Conservation (phyloP, 2,329 filamentous ascomycete species). For the Chalaropsis ovoidea region DNA sequence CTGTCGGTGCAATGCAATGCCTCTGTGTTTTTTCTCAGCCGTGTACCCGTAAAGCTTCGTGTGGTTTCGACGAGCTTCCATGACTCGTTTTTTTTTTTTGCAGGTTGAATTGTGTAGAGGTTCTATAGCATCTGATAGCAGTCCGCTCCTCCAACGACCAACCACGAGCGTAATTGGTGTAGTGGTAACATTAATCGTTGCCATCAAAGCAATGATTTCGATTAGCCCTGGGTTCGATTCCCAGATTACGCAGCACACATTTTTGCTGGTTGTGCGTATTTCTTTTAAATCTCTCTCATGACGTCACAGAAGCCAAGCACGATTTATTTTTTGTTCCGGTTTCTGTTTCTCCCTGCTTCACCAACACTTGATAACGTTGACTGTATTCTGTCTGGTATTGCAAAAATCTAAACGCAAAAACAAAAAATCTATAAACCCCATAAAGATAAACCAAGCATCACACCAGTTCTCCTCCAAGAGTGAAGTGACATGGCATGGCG, state of each 20-base stretch:
- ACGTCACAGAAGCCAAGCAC: too few relatives aligned
- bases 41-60: neutral
- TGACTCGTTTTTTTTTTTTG: neutral
- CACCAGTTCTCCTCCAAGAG: neutral
- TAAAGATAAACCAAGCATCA: neutral
- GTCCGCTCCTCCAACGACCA: too few relatives aligned
- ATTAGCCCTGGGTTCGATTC: conserved; percentile 20
- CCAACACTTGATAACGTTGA: neutral
- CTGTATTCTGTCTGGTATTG: conserved; percentile 8
- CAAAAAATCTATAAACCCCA: conserved; percentile 2
- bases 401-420: neutral
- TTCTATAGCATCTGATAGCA: neutral
- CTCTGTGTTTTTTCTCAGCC: neutral
- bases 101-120: too few relatives aligned
- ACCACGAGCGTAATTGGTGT: conserved; percentile 19
- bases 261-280: neutral
- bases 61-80: neutral
- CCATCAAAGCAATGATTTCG: conserved; percentile 18
- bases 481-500: neutral
- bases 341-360: too few relatives aligned
- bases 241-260: conserved; percentile 11
- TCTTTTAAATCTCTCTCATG: too few relatives aligned
- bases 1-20: neutral
- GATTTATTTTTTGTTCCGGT: too few relatives aligned
- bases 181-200: conserved; percentile 21